Evolutionary conservation across 345 rosid species (phyloP).

Genomic region (Gossypium stocksii): DNA sequence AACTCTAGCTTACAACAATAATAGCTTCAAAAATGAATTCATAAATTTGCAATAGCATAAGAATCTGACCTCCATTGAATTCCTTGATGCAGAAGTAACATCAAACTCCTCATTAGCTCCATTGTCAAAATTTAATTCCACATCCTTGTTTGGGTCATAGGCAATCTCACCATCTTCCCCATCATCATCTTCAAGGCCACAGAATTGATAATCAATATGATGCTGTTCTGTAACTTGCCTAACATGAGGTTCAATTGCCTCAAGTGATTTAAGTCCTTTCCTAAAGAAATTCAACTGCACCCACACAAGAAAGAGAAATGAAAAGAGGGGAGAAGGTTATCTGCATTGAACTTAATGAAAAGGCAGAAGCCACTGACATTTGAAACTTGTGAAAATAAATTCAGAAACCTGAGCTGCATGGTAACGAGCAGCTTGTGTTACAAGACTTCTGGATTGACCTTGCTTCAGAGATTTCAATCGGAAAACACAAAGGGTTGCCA

Average conservation of each 20-base stretch:
- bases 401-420: conserved; percentile 88
- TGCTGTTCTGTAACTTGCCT: conserved; percentile 62
- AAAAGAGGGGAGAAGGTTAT: conserved; percentile 1
- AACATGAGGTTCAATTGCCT: conserved; percentile 67
- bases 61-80: conserved; percentile 63
- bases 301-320: conserved; percentile 18
- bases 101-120: conserved; percentile 47
- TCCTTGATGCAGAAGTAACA: conserved; percentile 42
- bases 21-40: conserved; percentile 5
- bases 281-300: conserved; percentile 78
- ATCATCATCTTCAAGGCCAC: conserved; percentile 54
- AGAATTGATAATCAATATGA: conserved; percentile 79
- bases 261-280: conserved; percentile 77
- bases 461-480: conserved; percentile 88
- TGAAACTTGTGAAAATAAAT: conserved; percentile 4
- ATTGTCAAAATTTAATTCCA: conserved; percentile 80
- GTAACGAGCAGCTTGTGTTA: conserved; percentile 90
- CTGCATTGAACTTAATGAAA: conserved; percentile 7
- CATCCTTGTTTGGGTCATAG: conserved; percentile 40
- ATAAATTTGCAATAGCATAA: conserved; percentile 1
- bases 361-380: conserved; percentile 7
- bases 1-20: neutral
- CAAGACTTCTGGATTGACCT: conserved; percentile 87
- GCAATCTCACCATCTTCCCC: conserved; percentile 44
- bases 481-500: conserved; percentile 78